phyloP scores from a whole-genome alignment of 805 yeast genomes.

The Hanseniaspora lachancei region DNA sequence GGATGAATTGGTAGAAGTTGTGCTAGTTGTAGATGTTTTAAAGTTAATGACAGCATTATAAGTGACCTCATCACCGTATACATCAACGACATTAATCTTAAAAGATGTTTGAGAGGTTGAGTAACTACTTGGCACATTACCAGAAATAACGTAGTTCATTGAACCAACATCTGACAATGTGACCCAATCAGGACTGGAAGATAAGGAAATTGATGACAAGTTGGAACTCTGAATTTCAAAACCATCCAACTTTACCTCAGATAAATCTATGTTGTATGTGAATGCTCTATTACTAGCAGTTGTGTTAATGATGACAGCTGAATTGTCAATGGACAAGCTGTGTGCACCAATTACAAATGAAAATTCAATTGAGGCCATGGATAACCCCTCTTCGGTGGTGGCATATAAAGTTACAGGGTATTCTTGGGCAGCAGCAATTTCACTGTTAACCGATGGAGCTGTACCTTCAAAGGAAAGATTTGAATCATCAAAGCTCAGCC shows the following conservation, averaged over 20 bases:
- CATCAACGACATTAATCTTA: conserved; percentile 45
- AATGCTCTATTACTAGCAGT: conserved; percentile 32
- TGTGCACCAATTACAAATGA: conserved; percentile 79
- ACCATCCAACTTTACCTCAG: conserved; percentile 55
- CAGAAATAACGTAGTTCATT: conserved; percentile 30
- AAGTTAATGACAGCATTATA: conserved; percentile 43
- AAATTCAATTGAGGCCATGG: conserved; percentile 61
- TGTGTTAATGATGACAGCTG: conserved; percentile 48
- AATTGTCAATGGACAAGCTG: conserved; percentile 49
- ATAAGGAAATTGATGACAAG: conserved; percentile 18
- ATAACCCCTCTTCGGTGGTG: conserved; percentile 59
- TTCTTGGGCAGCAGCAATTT: conserved; percentile 71
- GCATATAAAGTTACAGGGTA: conserved; percentile 66
- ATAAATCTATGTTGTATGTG: conserved; percentile 46
- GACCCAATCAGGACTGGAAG: conserved; percentile 34
- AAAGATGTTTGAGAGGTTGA: conserved; percentile 30
- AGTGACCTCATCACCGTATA: conserved; percentile 45
- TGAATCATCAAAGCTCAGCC: conserved; percentile 60
- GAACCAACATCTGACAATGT: conserved; percentile 29
- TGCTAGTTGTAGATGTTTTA: conserved; percentile 16
- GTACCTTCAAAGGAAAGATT: conserved; percentile 65
- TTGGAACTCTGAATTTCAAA: conserved; percentile 43
- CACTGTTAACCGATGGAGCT: conserved; percentile 75
- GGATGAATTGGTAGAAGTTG: neutral
- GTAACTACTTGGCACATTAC: conserved; percentile 41